Base-by-base conservation (phyloP, 495 filamentous ascomycete species). In the Podospora fimiseda region DNA sequence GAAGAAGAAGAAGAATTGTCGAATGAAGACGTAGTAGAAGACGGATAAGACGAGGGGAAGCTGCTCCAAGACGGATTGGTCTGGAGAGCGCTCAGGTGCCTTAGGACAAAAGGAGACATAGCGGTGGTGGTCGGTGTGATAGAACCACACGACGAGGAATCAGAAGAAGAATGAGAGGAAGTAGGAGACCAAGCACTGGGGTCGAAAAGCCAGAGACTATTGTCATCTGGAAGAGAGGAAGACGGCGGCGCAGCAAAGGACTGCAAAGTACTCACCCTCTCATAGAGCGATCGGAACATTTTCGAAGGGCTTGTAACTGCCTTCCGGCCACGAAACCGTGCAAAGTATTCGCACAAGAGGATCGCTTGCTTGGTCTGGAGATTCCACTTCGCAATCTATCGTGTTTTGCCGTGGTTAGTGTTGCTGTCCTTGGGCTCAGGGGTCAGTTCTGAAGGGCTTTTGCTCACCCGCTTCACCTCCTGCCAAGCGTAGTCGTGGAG, bases 291-390 rank as follows among this genome's bases (percentile, higher is more conserved):
- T 62, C 74, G 68, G 65, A 81, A 79, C 51, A 64, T 63, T 53
- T 70, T 67, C 50, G 77, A 79, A 48, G 72, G 51, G 48, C 56
- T 58, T 48, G 71, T 66, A 42, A 62, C 58, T 24, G 65, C 70
- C 61, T 72, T 76, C 45, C 70, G 68, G 55, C 76, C 77, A 42
- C 77, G 70, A 60, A 80, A 80, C 43, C 72, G 71, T 38, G 70
- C 67, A 53, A 78, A 81, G 54, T 75, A 67, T 57, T 81, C 78
- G 60, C 73, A 78, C 16, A 81, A 66, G 38, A 81, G 66, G 54
- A 80, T 78, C 36, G 75, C 66, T 65, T 80, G 77, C 76, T 79
- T 78, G 54, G 70, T 66, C 47, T 72, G 64, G 27, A 78, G 62
- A 62, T 59, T 70, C 74, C 74, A 77, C 48, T 69, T 65, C 13